phyloP scores from a whole-genome alignment of 2,329 filamentous ascomycete genomes.

The Paecilomyces niveus region DNA sequence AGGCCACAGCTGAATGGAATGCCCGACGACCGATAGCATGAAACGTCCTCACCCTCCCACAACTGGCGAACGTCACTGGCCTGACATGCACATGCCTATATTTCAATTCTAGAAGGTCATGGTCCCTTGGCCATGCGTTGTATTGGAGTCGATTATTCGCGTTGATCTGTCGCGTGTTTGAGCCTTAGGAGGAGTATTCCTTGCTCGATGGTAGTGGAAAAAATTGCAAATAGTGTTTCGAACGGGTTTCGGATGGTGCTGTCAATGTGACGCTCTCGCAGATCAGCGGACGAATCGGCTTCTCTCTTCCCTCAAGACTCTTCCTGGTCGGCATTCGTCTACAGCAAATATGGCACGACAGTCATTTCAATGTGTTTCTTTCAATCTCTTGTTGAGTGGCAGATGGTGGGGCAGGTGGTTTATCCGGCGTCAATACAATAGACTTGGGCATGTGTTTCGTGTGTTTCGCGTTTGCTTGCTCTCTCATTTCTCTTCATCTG shows the following conservation, averaged over 20 bases:
- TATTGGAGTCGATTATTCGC: conserved; percentile 66
- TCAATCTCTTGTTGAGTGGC: conserved; percentile 24
- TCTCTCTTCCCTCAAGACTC: neutral
- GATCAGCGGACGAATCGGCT: neutral
- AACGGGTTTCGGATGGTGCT: too few relatives aligned
- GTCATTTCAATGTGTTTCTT: conserved; percentile 19
- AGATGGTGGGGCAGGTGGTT: conserved; percentile 30
- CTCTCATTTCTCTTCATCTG: conserved; percentile 16
- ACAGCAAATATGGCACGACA: conserved; percentile 22
- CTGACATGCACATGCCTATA: conserved; percentile 63
- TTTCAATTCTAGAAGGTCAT: conserved; percentile 60
- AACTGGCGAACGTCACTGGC: conserved; percentile 67
- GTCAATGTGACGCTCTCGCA: too few relatives aligned
- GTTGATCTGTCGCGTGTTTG: conserved; percentile 56
- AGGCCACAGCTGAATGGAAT: conserved; percentile 35
- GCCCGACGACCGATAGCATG: conserved; percentile 61
- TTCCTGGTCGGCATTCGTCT: conserved; percentile 1
- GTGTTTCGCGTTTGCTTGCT: conserved; percentile 7
- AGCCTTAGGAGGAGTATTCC: conserved; percentile 23
- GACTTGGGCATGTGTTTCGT: conserved; percentile 32
- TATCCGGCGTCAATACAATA: conserved; percentile 35
- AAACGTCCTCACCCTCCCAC: conserved; percentile 65
- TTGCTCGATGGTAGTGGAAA: neutral
- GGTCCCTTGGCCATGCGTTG: conserved; percentile 66
- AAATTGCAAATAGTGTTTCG: too few relatives aligned